phyloP scores from a whole-genome alignment of 495 filamentous ascomycete species.

The Viridothelium virens region DNA sequence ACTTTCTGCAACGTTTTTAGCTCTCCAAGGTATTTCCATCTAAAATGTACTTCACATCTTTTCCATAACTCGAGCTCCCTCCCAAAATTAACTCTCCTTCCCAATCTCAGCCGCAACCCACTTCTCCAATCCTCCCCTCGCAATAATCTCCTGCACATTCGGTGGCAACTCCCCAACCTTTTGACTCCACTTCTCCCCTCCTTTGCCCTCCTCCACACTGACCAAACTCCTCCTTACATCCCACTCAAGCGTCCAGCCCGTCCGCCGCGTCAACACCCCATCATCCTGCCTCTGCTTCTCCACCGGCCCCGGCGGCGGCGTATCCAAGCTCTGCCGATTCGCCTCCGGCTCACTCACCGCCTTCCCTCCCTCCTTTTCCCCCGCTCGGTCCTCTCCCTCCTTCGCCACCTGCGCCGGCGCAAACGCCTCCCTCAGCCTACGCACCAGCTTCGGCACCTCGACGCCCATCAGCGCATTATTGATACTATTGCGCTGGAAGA shows the following conservation, averaged over 20 bases:
- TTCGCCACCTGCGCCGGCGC: conserved; percentile 4
- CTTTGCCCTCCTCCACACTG: conserved; percentile 58
- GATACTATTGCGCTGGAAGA: conserved; percentile 81
- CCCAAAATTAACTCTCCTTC: neutral
- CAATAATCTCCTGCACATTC: conserved; percentile 63
- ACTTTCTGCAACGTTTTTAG: neutral
- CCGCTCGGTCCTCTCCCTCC: conserved; percentile 9
- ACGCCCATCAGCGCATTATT: conserved; percentile 86
- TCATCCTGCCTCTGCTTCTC: conserved; percentile 30
- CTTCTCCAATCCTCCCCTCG: conserved; percentile 66
- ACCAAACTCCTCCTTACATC: conserved; percentile 68
- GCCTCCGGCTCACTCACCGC: conserved; percentile 24
- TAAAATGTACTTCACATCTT: neutral
- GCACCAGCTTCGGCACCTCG: conserved; percentile 67
- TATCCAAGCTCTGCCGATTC: conserved; percentile 42
- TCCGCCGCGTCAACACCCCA: conserved; percentile 65
- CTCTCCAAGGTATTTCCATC: neutral
- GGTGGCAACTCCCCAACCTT: conserved; percentile 78
- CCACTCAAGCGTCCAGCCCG: conserved; percentile 85
- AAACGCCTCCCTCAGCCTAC: conserved; percentile 61
- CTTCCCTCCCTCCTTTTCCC: neutral
- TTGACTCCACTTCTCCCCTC: conserved; percentile 60
- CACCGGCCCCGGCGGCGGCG: conserved; percentile 37
- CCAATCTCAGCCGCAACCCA: conserved; percentile 71
- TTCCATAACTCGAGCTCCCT: neutral